These are phyloP conservation scores for Corylus avellana DNA, from an alignment of 306 rosid species.

Conservation along the genomic window DNA sequence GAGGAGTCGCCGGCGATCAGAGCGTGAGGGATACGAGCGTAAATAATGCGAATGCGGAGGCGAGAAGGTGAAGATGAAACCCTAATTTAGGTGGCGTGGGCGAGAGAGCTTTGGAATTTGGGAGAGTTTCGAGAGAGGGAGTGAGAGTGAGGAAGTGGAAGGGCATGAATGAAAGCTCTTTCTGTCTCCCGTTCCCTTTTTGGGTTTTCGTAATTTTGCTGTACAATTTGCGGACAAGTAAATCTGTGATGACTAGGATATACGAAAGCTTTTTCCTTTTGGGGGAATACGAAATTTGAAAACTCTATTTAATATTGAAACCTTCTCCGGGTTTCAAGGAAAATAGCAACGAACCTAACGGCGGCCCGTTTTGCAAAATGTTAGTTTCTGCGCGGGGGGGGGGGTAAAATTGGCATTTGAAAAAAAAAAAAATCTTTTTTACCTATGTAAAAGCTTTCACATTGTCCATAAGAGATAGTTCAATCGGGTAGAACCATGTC, in stretches of 20 bases:
- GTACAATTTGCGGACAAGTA: background rate
- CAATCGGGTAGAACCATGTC: too few species aligned
- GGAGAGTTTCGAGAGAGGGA: background rate
- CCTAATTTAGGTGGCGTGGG: background rate
- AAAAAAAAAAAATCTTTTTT: too few species aligned
- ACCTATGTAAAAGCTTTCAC: too few species aligned
- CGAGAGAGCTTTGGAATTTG: background rate
- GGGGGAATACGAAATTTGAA: background rate
- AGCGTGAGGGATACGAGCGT: background rate
- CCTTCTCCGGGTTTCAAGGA: constrained; percentile 8
- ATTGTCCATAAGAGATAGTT: too few species aligned
- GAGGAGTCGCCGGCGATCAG: background rate
- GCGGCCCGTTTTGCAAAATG: background rate
- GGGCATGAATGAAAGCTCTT: too few species aligned
- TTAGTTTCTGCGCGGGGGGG: background rate
- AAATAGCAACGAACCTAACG: background rate
- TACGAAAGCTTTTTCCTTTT: background rate
- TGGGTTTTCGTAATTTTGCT: background rate
- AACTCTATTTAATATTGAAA: too few species aligned
- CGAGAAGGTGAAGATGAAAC: background rate
- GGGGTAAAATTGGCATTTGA: background rate
- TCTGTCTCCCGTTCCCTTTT: background rate
- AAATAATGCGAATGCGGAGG: constrained; percentile 1
- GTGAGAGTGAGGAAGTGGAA: background rate
- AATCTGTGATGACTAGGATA: too few species aligned